These are phyloP conservation scores for Fusarium paranaense DNA, from an alignment of 2,329 filamentous ascomycete genomes.

Conservation along the genomic window DNA sequence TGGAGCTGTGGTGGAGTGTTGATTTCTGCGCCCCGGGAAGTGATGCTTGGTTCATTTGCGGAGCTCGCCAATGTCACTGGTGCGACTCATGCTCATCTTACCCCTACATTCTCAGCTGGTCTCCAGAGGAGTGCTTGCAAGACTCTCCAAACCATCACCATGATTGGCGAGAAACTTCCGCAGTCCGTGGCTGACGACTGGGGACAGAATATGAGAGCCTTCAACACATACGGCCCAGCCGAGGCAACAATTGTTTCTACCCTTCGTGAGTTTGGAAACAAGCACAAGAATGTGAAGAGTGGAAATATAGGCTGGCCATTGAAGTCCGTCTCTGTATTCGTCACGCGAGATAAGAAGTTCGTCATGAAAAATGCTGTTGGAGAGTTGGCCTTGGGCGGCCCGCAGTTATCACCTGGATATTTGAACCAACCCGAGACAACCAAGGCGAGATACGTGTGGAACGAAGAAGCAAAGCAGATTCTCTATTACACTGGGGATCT, in stretches of 20 bases:
- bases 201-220: slow-evolving; percentile 45
- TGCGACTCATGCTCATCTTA: slow-evolving; percentile 71
- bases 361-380: slow-evolving; percentile 68
- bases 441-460: slow-evolving; percentile 31
- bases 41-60: slow-evolving; percentile 67
- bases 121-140: slow-evolving; percentile 55
- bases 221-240: slow-evolving; percentile 45
- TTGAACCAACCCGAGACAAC: slow-evolving; percentile 33
- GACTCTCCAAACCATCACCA: slow-evolving; percentile 68
- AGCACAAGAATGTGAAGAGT: slow-evolving; percentile 34
- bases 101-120: slow-evolving; percentile 70
- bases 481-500: slow-evolving; percentile 51
- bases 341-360: slow-evolving; percentile 42
- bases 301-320: slow-evolving; percentile 44
- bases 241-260: slow-evolving; percentile 45
- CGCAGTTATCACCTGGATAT: slow-evolving; percentile 53
- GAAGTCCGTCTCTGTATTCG: slow-evolving; percentile 9
- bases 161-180: slow-evolving; percentile 71
- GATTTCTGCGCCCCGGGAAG: slow-evolving; percentile 67
- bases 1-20: slow-evolving; percentile 70
- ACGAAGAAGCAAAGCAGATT: slow-evolving; percentile 22
- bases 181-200: slow-evolving; percentile 67
- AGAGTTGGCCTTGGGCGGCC: slow-evolving; percentile 71
- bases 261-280: slow-evolving; percentile 39
- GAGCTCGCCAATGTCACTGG: slow-evolving; percentile 59